Evolutionary conservation across 1,284 basidiomycete genomes (phyloP), one percentile per base, ranked within the genome.

Genomic region (Phaffia rhodozyma): DNA sequence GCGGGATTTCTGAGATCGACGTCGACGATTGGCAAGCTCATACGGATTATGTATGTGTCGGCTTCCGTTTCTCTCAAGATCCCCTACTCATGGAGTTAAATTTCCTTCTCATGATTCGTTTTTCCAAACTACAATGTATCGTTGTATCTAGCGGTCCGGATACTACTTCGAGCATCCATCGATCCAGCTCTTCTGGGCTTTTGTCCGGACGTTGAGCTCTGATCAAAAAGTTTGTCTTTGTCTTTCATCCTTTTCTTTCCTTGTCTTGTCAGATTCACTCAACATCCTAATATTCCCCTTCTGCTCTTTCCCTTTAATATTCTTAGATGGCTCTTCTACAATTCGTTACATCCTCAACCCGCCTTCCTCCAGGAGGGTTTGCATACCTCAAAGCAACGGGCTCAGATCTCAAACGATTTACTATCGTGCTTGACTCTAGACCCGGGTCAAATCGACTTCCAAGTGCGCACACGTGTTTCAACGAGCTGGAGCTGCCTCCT

Each of bases 401-500:
- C 25, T 25, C 32, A 20, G 52, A 61, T 21, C 52, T 55, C 16
- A 54, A 61, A 29, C n/a, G 43, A 23, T 62, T 62, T 25, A 62
- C 60, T 5, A 18, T 62, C 29, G 34, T 34, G 2, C 54, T 49
- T 30, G 60, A 62, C 54, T 29, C 50, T 6, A 27, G 43, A 29
- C 34, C 50, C 5, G 53, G 29, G 5, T 4, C 30, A 1, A 23
- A n/a, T 13, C 52, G 60, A 27, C 54, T 62, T 11, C 60, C 60
- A 23, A 48, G 34, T n/a, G 38, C 60, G 13, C 60, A 62, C 34
- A 62, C 60, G 18, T 62, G 60, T 49, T 62, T 62, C 53, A 62
- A 56, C n/a, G 54, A 62, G 47, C 30, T 62, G 7, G 60, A 55
- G 25, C 32, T 62, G 23, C 60, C 60, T 47, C 11, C 27, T 20